Conservation (phyloP, 306 rosid genomes). For the Arachis stenosperma region DNA sequence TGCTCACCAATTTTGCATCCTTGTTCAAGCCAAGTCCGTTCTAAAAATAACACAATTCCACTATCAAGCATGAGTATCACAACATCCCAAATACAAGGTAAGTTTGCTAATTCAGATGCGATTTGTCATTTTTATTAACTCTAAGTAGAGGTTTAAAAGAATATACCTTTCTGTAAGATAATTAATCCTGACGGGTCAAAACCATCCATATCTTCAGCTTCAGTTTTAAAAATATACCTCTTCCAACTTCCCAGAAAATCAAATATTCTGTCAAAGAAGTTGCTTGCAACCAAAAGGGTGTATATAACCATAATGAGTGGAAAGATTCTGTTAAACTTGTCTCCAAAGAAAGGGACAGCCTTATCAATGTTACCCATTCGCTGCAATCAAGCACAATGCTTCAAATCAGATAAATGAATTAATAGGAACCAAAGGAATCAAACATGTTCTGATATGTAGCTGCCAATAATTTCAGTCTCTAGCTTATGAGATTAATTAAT, state of each 20-base stretch:
- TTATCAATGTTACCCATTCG: conserved; percentile 89
- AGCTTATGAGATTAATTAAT: conserved; percentile 17
- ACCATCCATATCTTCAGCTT: conserved; percentile 91
- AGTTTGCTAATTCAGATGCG: conserved; percentile 21
- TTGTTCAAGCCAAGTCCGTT: conserved; percentile 89
- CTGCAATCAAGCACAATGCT: conserved; percentile 61
- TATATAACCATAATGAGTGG: conserved; percentile 97
- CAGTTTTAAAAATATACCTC: conserved; percentile 76
- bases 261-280: conserved; percentile 81
- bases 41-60: conserved; percentile 49
- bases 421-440: conserved; percentile 18
- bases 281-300: conserved; percentile 92
- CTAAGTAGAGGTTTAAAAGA: not conserved
- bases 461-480: conserved; percentile 2
- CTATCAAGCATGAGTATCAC: conserved; percentile 11
- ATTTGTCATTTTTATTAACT: not conserved
- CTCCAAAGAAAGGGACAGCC: conserved; percentile 91
- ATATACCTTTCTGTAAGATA: conserved; percentile 87
- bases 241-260: conserved; percentile 90
- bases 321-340: conserved; percentile 78
- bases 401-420: conserved; percentile 37
- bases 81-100: conserved; percentile 7
- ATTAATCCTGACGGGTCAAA: conserved; percentile 91
- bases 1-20: conserved; percentile 89
- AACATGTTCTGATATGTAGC: conserved; percentile 13